Percentiles rank a stretch among this genome's conserved stretches.
Conservation (phyloP, 2,329 filamentous ascomycete genomes). For the Aspergillus arachidicola region DNA sequence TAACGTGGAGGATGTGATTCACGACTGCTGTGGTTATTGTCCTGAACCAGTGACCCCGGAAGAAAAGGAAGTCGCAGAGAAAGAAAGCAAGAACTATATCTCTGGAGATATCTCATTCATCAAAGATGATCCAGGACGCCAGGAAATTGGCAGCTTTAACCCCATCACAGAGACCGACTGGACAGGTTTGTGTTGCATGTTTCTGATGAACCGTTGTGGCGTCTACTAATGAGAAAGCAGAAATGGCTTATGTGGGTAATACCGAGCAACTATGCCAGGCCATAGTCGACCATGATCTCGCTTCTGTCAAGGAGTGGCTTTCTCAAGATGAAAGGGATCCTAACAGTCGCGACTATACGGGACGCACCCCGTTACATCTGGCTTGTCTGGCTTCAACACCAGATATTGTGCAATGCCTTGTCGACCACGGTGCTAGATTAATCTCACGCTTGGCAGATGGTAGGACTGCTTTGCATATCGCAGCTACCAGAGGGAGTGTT, state of each 20-base stretch:
- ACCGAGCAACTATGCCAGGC: conserved; percentile 77
- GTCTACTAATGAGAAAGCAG: conserved; percentile 34
- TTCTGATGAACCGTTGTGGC: neutral
- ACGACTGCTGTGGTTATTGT: conserved; percentile 81
- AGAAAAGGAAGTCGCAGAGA: conserved; percentile 70
- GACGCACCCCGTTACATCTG: conserved; percentile 76
- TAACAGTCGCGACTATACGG: conserved; percentile 75
- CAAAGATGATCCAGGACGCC: conserved; percentile 78
- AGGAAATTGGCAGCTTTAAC: conserved; percentile 73
- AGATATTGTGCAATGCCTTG: conserved; percentile 70
- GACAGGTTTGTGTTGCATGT: conserved; percentile 52
- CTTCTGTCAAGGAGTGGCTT: conserved; percentile 71
- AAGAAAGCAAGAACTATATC: conserved; percentile 75
- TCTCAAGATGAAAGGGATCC: conserved; percentile 69
- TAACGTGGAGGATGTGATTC: conserved; percentile 70
- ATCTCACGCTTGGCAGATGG: conserved; percentile 77
- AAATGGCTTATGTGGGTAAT: conserved; percentile 86
- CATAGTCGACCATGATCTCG: conserved; percentile 73
- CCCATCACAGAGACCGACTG: conserved; percentile 80
- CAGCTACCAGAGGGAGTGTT: conserved; percentile 67
- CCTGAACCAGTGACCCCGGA: conserved; percentile 69
- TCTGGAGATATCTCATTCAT: conserved; percentile 74
- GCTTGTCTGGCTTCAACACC: conserved; percentile 69
- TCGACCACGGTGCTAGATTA: conserved; percentile 72
- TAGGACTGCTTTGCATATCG: conserved; percentile 79